These are phyloP conservation scores for Tausonia pullulans DNA, from an alignment of 1,284 basidiomycete species.

Conservation along the genomic window DNA sequence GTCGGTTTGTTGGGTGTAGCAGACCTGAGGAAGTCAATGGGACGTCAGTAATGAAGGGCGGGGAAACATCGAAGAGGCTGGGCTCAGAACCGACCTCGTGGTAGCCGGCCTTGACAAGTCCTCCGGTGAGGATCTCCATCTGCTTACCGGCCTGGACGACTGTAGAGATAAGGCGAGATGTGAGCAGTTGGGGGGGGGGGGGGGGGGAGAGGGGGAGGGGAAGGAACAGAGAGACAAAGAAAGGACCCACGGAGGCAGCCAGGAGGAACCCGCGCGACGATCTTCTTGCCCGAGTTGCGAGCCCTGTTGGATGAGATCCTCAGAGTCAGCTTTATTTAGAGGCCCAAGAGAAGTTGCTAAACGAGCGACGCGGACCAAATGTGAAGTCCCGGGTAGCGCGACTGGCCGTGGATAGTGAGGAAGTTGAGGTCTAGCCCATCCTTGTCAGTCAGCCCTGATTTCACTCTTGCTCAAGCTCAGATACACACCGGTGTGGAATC, in stretches of 20 bases:
- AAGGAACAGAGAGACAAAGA: constrained; percentile 28
- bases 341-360: not conserved
- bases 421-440: constrained; percentile 32
- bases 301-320: constrained; percentile 53
- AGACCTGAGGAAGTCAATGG: too few species aligned
- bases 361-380: constrained; percentile 1
- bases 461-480: too few species aligned
- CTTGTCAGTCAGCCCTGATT: too few species aligned
- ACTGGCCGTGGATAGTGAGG: constrained; percentile 76
- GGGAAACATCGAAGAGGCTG: constrained; percentile 30
- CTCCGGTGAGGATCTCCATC: constrained; percentile 75
- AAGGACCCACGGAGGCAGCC: constrained; percentile 45
- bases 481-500: constrained; percentile 52
- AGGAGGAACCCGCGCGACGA: constrained; percentile 65
- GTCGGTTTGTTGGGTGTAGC: constrained; percentile 40
- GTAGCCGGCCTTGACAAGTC: constrained; percentile 74
- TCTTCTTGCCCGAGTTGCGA: constrained; percentile 75
- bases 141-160: constrained; percentile 80
- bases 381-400: constrained; percentile 53
- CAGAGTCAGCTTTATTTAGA: constrained; percentile 21
- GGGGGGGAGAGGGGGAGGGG: not conserved
- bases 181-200: not conserved
- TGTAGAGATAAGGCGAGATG: not conserved
- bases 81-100: constrained; percentile 60
- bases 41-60: not conserved